These are phyloP conservation scores for Rhododendron simsii DNA, from an alignment of 148 eudicot genomes.

Conservation along the genomic window DNA sequence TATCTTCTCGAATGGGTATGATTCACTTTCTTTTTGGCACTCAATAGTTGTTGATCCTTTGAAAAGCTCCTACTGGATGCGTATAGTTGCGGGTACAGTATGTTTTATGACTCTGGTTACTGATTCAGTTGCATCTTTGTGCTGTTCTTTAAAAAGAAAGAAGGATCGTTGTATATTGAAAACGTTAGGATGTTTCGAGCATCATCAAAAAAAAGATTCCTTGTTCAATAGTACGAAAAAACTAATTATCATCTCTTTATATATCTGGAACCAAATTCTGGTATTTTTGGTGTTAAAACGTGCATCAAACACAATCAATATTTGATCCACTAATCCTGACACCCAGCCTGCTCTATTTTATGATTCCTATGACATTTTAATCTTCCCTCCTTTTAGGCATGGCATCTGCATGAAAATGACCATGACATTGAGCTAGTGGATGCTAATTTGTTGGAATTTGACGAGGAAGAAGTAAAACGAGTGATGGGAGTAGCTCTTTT, in stretches of 20 bases:
- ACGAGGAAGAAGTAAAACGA: constrained; percentile 47
- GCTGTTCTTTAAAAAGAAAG: not conserved
- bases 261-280: not conserved
- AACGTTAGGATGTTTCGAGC: not conserved
- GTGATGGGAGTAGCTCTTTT: constrained; percentile 57
- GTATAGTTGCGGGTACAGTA: not conserved
- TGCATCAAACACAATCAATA: not conserved
- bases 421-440: constrained; percentile 62
- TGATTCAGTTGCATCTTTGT: not conserved
- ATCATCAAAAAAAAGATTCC: not conserved
- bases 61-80: not conserved
- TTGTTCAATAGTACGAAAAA: not conserved
- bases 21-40: not conserved
- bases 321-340: not conserved
- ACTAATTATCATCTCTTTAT: not conserved
- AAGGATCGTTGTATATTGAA: not conserved
- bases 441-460: constrained; percentile 31
- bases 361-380: not conserved
- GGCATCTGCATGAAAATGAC: constrained; percentile 61
- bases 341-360: not conserved
- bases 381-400: constrained; percentile 38
- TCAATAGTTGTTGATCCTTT: not conserved
- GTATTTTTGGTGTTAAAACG: not conserved
- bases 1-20: constrained; percentile 95
- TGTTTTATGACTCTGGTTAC: not conserved